These are phyloP conservation scores for Rhododendron simsii DNA, from an alignment of 148 eudicot genomes.

Conservation along the genomic window DNA sequence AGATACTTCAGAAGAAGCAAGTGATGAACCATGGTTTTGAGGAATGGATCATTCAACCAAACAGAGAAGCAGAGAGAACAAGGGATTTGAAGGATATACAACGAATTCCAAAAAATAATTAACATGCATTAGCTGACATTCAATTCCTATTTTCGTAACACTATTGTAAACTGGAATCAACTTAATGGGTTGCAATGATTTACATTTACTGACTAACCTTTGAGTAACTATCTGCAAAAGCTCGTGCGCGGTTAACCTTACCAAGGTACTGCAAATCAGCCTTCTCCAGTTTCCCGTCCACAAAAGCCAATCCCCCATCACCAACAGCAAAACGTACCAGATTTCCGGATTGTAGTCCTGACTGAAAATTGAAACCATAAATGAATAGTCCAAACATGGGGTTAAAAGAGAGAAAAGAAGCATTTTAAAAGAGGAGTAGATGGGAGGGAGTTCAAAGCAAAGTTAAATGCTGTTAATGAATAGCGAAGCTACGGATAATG, in stretches of 20 bases:
- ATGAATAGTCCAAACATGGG: conserved; percentile 5
- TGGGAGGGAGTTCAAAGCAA: neutral
- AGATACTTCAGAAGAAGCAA: neutral
- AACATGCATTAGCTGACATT: neutral
- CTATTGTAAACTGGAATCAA: neutral
- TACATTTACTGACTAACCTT: conserved; percentile 46
- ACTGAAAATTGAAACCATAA: neutral
- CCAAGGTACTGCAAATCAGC: conserved; percentile 72
- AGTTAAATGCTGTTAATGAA: neutral
- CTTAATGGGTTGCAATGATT: neutral
- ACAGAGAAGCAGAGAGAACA: neutral
- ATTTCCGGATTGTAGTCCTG: conserved; percentile 11
- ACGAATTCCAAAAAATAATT: neutral
- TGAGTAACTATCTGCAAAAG: conserved; percentile 94
- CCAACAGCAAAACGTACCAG: conserved; percentile 65
- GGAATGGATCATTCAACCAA: neutral
- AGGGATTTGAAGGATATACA: neutral
- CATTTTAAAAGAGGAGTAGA: neutral
- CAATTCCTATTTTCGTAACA: neutral
- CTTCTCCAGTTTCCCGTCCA: conserved; percentile 74
- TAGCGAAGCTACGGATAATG: neutral
- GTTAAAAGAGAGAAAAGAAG: neutral
- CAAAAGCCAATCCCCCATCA: conserved; percentile 72
- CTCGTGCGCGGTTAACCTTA: conserved; percentile 78
- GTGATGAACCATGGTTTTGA: neutral